Evolutionary conservation across 805 yeast species (phyloP).

Genomic region (Yamadazyma phyllophila): DNA sequence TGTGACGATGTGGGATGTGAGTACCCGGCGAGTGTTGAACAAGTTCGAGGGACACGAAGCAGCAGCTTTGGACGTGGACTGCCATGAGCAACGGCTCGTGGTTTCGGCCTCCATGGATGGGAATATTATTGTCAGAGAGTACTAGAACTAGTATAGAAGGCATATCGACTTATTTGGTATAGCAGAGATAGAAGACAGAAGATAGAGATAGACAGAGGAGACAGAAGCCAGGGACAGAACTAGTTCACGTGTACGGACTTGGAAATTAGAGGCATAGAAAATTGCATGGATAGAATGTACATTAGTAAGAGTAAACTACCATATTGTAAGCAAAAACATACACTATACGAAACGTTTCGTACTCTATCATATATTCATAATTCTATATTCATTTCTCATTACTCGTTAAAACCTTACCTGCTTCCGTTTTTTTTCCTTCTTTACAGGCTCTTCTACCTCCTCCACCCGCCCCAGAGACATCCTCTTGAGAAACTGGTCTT

Average conservation of each 20-base stretch:
- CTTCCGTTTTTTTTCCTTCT: conserved; percentile 13
- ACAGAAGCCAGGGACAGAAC: too few relatives aligned
- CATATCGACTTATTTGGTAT: too few relatives aligned
- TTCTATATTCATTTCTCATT: too few relatives aligned
- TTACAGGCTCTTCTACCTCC: conserved; percentile 8
- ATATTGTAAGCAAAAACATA: too few relatives aligned
- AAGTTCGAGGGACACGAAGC: conserved; percentile 63
- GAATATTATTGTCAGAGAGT: conserved; percentile 47
- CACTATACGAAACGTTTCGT: too few relatives aligned
- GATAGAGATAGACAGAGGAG: too few relatives aligned
- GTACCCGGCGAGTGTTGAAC: conserved; percentile 43
- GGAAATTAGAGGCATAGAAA: too few relatives aligned
- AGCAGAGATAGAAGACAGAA: too few relatives aligned
- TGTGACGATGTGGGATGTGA: conserved; percentile 59
- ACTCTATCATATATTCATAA: neutral
- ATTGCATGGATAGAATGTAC: too few relatives aligned
- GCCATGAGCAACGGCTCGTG: conserved; percentile 41
- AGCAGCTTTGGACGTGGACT: conserved; percentile 58
- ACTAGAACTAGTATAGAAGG: conserved; percentile 10
- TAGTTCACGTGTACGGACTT: too few relatives aligned
- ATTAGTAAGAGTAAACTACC: too few relatives aligned
- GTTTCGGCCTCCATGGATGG: conserved; percentile 56
- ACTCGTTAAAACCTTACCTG: conserved; percentile 18
- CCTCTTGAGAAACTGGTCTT: conserved; percentile 18
- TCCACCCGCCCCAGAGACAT: conserved; percentile 9